Conservation (phyloP, 257 asterid genomes). For the Nicotiana benthamiana region DNA sequence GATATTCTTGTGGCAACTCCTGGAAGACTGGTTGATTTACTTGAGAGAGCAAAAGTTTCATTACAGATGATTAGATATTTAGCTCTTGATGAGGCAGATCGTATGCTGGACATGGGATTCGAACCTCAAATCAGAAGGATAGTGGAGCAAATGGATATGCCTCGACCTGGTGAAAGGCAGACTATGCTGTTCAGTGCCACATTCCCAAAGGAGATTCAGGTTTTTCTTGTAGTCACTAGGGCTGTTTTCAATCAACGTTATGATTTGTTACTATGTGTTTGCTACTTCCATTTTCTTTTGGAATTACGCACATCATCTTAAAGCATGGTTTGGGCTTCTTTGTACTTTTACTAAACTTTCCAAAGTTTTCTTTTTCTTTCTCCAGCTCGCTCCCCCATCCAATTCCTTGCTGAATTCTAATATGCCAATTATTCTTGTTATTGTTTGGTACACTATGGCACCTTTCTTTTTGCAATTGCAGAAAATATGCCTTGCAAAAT, state of each 20-base stretch:
- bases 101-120: conserved; percentile 96
- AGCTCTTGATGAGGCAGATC: conserved; percentile 94
- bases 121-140: conserved; percentile 94
- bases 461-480: not conserved
- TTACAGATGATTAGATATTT: conserved; percentile 70
- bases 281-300: not conserved
- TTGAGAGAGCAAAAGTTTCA: conserved; percentile 84
- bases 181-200: conserved; percentile 92
- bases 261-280: not conserved
- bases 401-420: not conserved
- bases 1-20: conserved; percentile 96
- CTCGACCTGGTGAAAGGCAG: conserved; percentile 80
- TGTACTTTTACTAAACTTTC: too few species aligned
- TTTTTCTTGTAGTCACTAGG: conserved; percentile 13
- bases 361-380: not conserved
- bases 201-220: conserved; percentile 91
- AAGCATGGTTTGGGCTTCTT: too few species aligned
- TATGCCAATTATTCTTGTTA: not conserved
- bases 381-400: not conserved
- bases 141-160: conserved; percentile 94
- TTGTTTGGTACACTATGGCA: not conserved
- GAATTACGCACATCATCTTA: not conserved
- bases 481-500: not conserved
- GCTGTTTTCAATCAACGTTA: not conserved
- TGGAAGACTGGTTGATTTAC: conserved; percentile 88